These are phyloP conservation scores for Vitis hybrid DNA, from an alignment of 177 flowering plant species.

Conservation along the genomic window DNA sequence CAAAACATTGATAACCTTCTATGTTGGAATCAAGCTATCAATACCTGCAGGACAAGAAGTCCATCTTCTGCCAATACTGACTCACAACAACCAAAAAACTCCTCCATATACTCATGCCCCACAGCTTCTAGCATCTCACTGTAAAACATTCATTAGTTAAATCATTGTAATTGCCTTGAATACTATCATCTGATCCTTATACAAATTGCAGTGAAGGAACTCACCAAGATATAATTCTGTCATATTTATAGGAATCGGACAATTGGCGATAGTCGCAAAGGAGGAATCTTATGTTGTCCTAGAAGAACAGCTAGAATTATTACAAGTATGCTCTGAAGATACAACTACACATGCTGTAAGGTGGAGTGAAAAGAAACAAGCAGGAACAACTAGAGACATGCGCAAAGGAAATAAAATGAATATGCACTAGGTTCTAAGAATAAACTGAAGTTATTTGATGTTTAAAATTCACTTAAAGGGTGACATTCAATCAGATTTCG, in stretches of 20 bases:
- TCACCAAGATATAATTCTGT: slow-evolving; percentile 81
- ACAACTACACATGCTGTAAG: too few relatives aligned
- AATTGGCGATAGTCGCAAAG: slow-evolving; percentile 81
- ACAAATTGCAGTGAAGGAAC: neutral
- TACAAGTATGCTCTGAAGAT: too few relatives aligned
- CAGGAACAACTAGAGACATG: too few relatives aligned
- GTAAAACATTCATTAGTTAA: slow-evolving; percentile 4
- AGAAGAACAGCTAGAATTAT: slow-evolving; percentile 1
- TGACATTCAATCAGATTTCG: too few relatives aligned
- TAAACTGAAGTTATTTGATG: too few relatives aligned
- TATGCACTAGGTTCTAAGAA: too few relatives aligned
- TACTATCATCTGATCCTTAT: neutral
- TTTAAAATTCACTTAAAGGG: too few relatives aligned
- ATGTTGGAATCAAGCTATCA: neutral
- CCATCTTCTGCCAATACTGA: slow-evolving; percentile 75
- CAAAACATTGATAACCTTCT: neutral
- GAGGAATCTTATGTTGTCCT: slow-evolving; percentile 63
- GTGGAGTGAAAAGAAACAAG: too few relatives aligned
- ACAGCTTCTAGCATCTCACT: slow-evolving; percentile 83
- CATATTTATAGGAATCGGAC: slow-evolving; percentile 51
- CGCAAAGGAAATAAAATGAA: too few relatives aligned
- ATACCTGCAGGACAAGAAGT: slow-evolving; percentile 84
- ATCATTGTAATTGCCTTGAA: neutral
- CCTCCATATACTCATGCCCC: slow-evolving; percentile 87
- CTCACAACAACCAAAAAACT: slow-evolving; percentile 70